Evolutionary conservation across 2,329 filamentous ascomycete species (phyloP).

Genomic region (Aureobasidium sp.): DNA sequence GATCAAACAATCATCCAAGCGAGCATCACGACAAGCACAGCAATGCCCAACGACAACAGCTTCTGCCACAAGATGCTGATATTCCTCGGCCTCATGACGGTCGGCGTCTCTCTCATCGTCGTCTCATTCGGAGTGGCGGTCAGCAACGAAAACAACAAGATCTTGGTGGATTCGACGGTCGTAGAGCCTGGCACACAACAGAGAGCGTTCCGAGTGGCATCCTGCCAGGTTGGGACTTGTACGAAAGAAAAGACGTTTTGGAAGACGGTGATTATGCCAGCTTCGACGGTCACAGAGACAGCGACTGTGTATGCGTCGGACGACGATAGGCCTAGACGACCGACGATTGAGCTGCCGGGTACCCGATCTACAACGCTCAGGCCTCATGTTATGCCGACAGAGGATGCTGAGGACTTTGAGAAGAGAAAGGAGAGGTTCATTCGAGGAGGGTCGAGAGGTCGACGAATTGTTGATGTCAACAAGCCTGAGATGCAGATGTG

Average conservation of each 20-base stretch:
- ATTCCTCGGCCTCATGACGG: not conserved
- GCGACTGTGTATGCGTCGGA: not conserved
- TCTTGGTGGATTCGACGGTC: not conserved
- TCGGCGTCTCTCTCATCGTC: not conserved
- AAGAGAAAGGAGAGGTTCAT: not conserved
- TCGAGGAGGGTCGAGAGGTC: not conserved
- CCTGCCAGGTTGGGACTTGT: not conserved
- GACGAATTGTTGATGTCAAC: not conserved
- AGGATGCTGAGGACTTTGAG: not conserved
- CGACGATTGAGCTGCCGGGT: not conserved
- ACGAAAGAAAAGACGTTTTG: not conserved
- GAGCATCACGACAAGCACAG: not conserved
- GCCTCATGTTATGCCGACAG: not conserved
- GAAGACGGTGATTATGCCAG: not conserved
- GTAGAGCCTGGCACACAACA: too few species aligned
- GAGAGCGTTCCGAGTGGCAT: not conserved
- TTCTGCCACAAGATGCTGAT: not conserved
- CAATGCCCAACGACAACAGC: not conserved
- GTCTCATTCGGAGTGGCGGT: not conserved
- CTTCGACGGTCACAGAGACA: not conserved
- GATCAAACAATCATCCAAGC: not conserved
- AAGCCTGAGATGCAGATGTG: constrained; percentile 1
- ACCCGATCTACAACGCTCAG: not conserved
- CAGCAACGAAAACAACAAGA: not conserved
- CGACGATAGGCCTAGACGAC: not conserved